These are phyloP conservation scores for Rhizomucor miehei DNA, from an alignment of 371 early-diverging fungal genomes.

Conservation along the genomic window DNA sequence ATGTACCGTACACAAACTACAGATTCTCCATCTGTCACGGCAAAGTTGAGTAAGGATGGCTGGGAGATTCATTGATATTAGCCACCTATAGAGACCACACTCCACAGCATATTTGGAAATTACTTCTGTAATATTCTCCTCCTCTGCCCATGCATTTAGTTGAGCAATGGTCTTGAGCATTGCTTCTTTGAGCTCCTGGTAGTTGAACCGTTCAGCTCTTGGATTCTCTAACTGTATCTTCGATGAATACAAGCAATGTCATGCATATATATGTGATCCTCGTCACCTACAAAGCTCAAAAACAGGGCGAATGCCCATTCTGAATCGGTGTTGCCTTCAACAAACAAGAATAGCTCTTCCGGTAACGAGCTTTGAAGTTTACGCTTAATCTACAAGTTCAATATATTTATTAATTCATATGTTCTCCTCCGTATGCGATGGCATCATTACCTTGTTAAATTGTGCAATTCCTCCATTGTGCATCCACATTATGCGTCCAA, in stretches of 20 bases:
- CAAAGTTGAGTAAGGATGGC: slow-evolving; percentile 80
- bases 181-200: slow-evolving; percentile 63
- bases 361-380: slow-evolving; percentile 59
- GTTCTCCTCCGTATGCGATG: background rate
- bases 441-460: slow-evolving; percentile 57
- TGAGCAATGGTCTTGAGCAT: slow-evolving; percentile 74
- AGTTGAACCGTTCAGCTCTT: slow-evolving; percentile 43
- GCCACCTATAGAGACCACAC: too few relatives aligned
- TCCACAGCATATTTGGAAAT: background rate
- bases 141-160: slow-evolving; percentile 69
- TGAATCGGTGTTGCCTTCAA: slow-evolving; percentile 85
- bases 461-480: slow-evolving; percentile 80
- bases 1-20: slow-evolving; percentile 84
- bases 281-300: slow-evolving; percentile 61
- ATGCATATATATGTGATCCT: background rate
- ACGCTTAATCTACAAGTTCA: slow-evolving; percentile 62
- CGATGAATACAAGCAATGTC: background rate
- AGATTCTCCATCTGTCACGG: slow-evolving; percentile 81
- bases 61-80: slow-evolving; percentile 6
- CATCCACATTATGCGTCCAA: slow-evolving; percentile 85
- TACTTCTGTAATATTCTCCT: slow-evolving; percentile 54
- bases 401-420: background rate
- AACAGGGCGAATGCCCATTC: slow-evolving; percentile 88
- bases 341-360: slow-evolving; percentile 67
- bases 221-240: slow-evolving; percentile 56